phyloP scores from a whole-genome alignment of 352 stramenopile genomes.

The Pythium sp. region DNA sequence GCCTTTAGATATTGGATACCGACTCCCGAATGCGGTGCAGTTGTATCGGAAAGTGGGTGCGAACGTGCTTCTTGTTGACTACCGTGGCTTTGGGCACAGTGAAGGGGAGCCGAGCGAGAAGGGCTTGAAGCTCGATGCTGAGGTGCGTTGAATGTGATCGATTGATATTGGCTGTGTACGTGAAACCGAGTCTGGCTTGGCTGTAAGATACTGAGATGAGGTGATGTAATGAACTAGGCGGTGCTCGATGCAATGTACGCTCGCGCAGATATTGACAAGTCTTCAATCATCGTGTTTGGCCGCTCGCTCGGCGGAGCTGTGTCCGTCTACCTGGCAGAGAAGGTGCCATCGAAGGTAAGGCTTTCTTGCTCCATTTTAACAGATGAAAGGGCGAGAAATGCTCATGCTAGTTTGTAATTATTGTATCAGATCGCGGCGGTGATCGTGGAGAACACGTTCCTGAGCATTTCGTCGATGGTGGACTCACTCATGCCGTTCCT shows the following conservation, averaged over 20 bases:
- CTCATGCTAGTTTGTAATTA: constrained; percentile 2
- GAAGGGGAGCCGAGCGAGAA: constrained; percentile 82
- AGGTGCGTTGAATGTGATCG: constrained; percentile 34
- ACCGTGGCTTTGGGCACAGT: constrained; percentile 92
- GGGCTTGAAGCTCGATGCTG: constrained; percentile 91
- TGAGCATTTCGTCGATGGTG: constrained; percentile 92
- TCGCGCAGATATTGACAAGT: constrained; percentile 78
- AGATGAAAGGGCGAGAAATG: not conserved
- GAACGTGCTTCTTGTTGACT: constrained; percentile 94
- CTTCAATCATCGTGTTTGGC: constrained; percentile 91
- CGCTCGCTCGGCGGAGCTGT: constrained; percentile 91
- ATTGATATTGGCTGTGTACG: not conserved
- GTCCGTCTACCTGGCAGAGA: constrained; percentile 87
- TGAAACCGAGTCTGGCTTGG: not conserved
- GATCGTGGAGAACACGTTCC: constrained; percentile 95
- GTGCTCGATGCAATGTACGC: constrained; percentile 74
- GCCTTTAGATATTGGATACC: constrained; percentile 87
- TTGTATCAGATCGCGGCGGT: constrained; percentile 74
- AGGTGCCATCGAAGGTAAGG: constrained; percentile 57
- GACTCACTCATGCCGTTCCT: constrained; percentile 92
- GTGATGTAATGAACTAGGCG: constrained; percentile 26
- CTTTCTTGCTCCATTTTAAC: not conserved
- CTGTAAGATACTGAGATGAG: not conserved
- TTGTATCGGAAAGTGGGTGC: constrained; percentile 83
- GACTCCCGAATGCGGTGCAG: constrained; percentile 91